Conservation (phyloP, 805 yeast species). For the Novakomyces olei region DNA sequence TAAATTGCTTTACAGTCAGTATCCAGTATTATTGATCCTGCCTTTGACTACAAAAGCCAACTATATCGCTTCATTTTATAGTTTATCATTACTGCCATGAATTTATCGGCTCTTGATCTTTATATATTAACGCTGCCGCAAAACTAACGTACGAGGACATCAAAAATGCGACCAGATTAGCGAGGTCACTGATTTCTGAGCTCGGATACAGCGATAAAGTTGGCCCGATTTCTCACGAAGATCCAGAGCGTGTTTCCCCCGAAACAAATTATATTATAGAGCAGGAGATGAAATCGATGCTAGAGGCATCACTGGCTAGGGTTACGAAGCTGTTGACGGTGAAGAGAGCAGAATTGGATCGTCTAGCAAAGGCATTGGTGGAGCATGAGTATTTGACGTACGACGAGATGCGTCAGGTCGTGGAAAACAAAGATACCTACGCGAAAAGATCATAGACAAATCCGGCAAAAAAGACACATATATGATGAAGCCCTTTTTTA, state of each 20-base stretch:
- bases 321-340: conserved; percentile 45
- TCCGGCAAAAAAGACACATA: no score
- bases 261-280: conserved; percentile 76
- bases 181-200: conserved; percentile 88
- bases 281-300: conserved; percentile 59
- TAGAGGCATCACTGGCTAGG: conserved; percentile 58
- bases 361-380: conserved; percentile 78
- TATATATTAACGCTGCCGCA: no score
- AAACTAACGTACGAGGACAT: no score
- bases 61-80: no score
- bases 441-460: no score
- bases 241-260: conserved; percentile 27
- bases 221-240: conserved; percentile 78
- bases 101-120: no score
- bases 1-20: no score
- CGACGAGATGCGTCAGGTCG: conserved; percentile 72
- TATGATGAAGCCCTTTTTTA: no score
- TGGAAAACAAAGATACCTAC: conserved; percentile 63
- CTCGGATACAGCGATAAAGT: conserved; percentile 89
- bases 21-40: no score
- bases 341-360: conserved; percentile 45
- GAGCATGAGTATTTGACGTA: conserved; percentile 88
- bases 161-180: conserved; percentile 71
- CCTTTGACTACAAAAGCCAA: no score
- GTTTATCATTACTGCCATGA: no score